Evolutionary conservation across 139 green algal species (phyloP), one percentile per base, ranked within the genome.

Genomic region (Closterium sp.): DNA sequence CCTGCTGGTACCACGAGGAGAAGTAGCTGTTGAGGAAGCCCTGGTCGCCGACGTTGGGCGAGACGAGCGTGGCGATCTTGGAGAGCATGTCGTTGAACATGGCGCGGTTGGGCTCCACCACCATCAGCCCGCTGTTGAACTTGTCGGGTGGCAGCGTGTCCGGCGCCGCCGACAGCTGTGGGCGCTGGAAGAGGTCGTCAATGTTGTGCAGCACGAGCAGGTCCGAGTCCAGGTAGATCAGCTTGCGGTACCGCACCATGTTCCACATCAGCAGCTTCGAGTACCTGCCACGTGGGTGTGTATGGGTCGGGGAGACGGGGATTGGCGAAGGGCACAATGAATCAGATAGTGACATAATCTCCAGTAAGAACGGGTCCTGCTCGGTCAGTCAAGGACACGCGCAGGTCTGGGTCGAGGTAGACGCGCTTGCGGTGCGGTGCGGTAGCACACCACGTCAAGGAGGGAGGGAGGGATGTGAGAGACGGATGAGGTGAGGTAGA

Each of bases 11-110:
- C 91, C 91, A 97, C 22, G 94, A 93, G 9, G 86, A 31, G 42
- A 97, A 97, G 92, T 97, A 98, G 10, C 38, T 86, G 84, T 98
- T 98, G 9, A 98, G 90, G 89, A 98, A 98, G 17, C 97, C 97
- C 89, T 97, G 95, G 89, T 97, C 96, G 2, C 96, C 95, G 4
- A 50, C 91, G 86, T 91, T 93, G 91, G 38, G 32, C 1, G 87
- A 88, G 29, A 34, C 9, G n/a, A 42, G 29, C 0, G 42, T 88
- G 24, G 89, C 28, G 27, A 92, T 27, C 32, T 88, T 88, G 32
- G 42, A 31, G 31, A 93, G 29, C 86, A 93, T 87, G 91, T 93
- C 91, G 4, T 84, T 22, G 91, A 90, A 94, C 29, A 94, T 30
- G 88, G 62, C 91, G 30, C 84, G 28, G 32, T n/a, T 89, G 32